A percentile compares a stretch with the other conserved stretches of the same genome.
Conservation (phyloP, 2,329 filamentous ascomycete genomes). For the Hysterium pulicare region DNA sequence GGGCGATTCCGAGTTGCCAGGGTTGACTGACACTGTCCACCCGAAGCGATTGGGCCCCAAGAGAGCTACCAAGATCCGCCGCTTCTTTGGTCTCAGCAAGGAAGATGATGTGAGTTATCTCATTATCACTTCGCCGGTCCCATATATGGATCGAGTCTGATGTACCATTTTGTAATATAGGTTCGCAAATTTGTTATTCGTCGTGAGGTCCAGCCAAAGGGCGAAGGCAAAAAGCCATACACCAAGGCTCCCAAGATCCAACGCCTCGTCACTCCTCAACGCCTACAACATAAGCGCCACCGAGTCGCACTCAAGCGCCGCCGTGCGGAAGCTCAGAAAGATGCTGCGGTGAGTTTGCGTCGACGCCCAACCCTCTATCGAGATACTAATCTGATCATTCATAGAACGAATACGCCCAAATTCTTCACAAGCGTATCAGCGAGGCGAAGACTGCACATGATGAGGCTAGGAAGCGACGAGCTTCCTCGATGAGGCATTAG, state of each 20-base stretch:
- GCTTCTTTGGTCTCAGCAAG: conserved; percentile 99
- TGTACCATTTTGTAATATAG: conserved; percentile 50
- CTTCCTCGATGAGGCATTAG: conserved; percentile 64
- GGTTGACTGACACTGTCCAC: conserved; percentile 95
- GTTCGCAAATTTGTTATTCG: conserved; percentile 99
- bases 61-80: conserved; percentile 99
- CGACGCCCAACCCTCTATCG: conserved; percentile 2
- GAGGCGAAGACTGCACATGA: conserved; percentile 94
- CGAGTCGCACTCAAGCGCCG: conserved; percentile 97
- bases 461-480: conserved; percentile 94
- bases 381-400: conserved; percentile 37
- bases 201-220: conserved; percentile 95
- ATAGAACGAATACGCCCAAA: conserved; percentile 93
- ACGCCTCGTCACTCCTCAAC: conserved; percentile 98
- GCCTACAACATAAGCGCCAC: conserved; percentile 99
- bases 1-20: conserved; percentile 90
- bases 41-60: conserved; percentile 99
- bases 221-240: conserved; percentile 95
- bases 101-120: conserved; percentile 96
- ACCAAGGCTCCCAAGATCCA: conserved; percentile 99
- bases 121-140: conserved; percentile 65
- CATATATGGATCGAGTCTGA: conserved; percentile 49
- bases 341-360: conserved; percentile 80
- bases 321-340: conserved; percentile 94
- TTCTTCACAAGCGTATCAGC: conserved; percentile 94